Conservation (phyloP, 2,329 filamentous ascomycete genomes). For the Cryphonectria japonica region DNA sequence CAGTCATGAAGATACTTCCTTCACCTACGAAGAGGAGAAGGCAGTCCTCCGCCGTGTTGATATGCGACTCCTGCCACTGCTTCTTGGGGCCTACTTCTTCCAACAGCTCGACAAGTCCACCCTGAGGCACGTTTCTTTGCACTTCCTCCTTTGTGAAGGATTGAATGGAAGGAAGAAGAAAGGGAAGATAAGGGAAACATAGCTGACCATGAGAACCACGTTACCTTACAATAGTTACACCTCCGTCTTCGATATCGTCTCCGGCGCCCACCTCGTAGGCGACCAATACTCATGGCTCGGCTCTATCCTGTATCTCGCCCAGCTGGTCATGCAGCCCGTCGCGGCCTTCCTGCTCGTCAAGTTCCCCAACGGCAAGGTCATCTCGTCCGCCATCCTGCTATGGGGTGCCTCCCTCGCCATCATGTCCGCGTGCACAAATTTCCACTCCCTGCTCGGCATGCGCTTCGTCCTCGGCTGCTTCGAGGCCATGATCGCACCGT, state of each 20-base stretch:
- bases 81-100: conserved; percentile 61
- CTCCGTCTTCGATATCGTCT: conserved; percentile 53
- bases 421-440: conserved; percentile 55
- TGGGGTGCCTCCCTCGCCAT: conserved; percentile 57
- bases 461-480: conserved; percentile 52
- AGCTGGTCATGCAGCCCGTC: conserved; percentile 61
- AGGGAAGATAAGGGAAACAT: conserved; percentile 26
- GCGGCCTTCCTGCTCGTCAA: conserved; percentile 57
- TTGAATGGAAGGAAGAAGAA: too few relatives aligned
- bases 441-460: conserved; percentile 48
- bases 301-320: conserved; percentile 63
- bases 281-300: conserved; percentile 62
- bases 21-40: conserved; percentile 55
- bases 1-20: conserved; percentile 43
- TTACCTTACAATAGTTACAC: conserved; percentile 41
- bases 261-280: conserved; percentile 51
- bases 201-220: conserved; percentile 19
- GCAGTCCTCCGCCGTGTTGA: conserved; percentile 52
- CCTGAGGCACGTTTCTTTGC: conserved; percentile 33
- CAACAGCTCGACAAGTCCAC: conserved; percentile 59
- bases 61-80: conserved; percentile 51
- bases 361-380: conserved; percentile 58
- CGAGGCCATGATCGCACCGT: conserved; percentile 55
- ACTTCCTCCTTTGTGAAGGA: too few relatives aligned
- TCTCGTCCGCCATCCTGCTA: conserved; percentile 53